phyloP scores from a whole-genome alignment of 179 eudicot species.

The Actinidia polygama region DNA sequence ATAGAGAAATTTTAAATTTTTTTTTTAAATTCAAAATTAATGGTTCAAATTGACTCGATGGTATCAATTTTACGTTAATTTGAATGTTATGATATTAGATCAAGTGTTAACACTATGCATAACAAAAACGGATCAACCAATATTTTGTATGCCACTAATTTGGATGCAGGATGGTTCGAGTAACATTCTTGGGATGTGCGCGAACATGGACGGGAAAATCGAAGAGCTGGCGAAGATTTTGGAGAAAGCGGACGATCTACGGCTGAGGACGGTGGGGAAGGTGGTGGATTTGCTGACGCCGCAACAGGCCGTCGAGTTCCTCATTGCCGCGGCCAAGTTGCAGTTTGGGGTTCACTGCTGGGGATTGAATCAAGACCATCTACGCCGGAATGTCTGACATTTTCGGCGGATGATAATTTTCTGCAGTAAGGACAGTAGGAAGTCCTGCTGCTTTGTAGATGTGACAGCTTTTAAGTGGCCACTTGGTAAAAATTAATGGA shows the following conservation, averaged over 20 bases:
- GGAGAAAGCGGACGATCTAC: conserved; percentile 60
- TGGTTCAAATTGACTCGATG: no score
- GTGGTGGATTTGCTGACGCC: conserved; percentile 74
- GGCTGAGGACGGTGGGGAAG: conserved; percentile 53
- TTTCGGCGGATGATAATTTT: no score
- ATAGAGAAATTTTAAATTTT: no score
- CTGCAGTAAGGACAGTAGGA: no score
- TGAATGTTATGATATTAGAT: no score
- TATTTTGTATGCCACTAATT: no score
- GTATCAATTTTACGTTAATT: no score
- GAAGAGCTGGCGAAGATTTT: conserved; percentile 44
- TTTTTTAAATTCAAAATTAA: no score
- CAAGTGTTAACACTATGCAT: background rate
- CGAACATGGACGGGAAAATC: conserved; percentile 32
- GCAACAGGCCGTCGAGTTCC: conserved; percentile 71
- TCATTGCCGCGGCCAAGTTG: conserved; percentile 68
- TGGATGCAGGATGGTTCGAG: conserved; percentile 28
- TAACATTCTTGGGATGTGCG: conserved; percentile 42
- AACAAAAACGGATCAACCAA: no score
- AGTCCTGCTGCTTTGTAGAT: no score
- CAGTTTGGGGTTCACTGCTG: conserved; percentile 64
- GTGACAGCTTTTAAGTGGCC: no score
- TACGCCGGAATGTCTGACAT: conserved; percentile 2
- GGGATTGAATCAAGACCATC: conserved; percentile 64
- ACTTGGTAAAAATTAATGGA: no score